phyloP scores from a whole-genome alignment of 331 rosid genomes.

The Spiraea crenata region DNA sequence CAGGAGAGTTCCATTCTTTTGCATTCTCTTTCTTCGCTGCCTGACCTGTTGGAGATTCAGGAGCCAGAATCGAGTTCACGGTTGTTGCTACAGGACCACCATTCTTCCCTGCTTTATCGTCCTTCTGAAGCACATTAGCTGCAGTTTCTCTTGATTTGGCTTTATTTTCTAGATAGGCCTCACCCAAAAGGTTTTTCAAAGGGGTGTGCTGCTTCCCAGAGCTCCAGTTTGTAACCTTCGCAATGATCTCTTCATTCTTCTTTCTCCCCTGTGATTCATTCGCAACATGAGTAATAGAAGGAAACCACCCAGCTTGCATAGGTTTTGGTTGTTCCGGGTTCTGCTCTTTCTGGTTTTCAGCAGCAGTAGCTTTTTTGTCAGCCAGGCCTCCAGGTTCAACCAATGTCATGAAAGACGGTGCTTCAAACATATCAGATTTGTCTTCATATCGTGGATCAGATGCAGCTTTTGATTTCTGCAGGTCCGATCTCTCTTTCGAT shows the following conservation, averaged over 20 bases:
- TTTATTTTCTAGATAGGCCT: slow-evolving; percentile 54
- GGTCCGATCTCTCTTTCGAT: slow-evolving; percentile 33
- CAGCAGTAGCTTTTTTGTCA: slow-evolving; percentile 31
- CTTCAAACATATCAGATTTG: slow-evolving; percentile 59
- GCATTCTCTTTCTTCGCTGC: slow-evolving; percentile 38
- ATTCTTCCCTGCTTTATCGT: slow-evolving; percentile 27
- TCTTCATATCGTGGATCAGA: slow-evolving; percentile 37
- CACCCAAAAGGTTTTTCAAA: slow-evolving; percentile 77
- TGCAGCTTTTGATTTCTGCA: slow-evolving; percentile 28
- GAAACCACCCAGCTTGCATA: slow-evolving; percentile 76
- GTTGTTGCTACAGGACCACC: slow-evolving; percentile 35
- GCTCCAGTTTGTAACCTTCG: slow-evolving; percentile 87
- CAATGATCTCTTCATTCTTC: slow-evolving; percentile 76
- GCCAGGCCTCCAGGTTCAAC: slow-evolving; percentile 46
- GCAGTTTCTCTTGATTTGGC: slow-evolving; percentile 46
- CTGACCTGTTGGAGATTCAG: slow-evolving; percentile 45
- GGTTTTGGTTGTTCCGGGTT: slow-evolving; percentile 34
- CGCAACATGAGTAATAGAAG: slow-evolving; percentile 53
- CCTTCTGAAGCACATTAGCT: slow-evolving; percentile 33
- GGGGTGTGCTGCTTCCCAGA: slow-evolving; percentile 69
- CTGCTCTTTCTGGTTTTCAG: slow-evolving; percentile 41
- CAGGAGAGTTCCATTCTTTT: slow-evolving; percentile 87
- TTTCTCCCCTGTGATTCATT: slow-evolving; percentile 65
- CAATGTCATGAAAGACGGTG: slow-evolving; percentile 84
- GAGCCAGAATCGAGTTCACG: slow-evolving; percentile 51